Base-by-base conservation (phyloP, 495 filamentous ascomycete genomes). In the Glarea lozoyensis region DNA sequence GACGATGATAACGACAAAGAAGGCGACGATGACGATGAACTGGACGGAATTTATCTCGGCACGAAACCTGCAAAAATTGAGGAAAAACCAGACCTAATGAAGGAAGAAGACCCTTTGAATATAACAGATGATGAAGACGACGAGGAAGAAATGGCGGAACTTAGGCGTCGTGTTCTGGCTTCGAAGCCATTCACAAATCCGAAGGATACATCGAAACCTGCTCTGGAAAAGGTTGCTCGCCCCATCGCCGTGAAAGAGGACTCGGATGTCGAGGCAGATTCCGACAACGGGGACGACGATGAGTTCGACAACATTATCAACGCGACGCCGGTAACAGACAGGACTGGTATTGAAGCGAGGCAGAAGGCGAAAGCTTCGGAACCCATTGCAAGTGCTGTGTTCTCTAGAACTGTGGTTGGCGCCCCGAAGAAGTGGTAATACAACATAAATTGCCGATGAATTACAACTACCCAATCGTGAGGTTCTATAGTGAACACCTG, bases 301-400 rank as follows among this genome's bases (percentile, higher is more conserved):
- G 68, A 69, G 30, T 94, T 96, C 53, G 89, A 95, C 52, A 83
- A 82, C 47, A 94, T 96, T 58, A 94, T 95, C 60, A 73, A 86
- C 46, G 89, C 92, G 1, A 86, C 84, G 2, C 86, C 84, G 0
- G 71, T 88, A 15, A 94, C 86, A 2, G 88, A 96, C 56, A 73
- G 81, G 41, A 81, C 80, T 10, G 88, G 89, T 0, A 82, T 86
- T 43, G 69, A 74, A 34, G 75, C 73, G 1, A 52, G 44, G 35
- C 42, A 56, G 34, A 52, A 42, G 24, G 41, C 48, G 19, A 56
- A 47, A 16, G 36, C 47, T 4, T 27, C 45, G 21, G 48, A 52
- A 36, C 53, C 58, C 18, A 48, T 59, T 18, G 40, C 61, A 7
- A 78, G 69, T 48, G 80, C 68, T 9, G 71, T 72, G 1, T 83